These are phyloP conservation scores for Dichotomocladium elegans DNA, from an alignment of 371 early-diverging fungal genomes.

Conservation along the genomic window DNA sequence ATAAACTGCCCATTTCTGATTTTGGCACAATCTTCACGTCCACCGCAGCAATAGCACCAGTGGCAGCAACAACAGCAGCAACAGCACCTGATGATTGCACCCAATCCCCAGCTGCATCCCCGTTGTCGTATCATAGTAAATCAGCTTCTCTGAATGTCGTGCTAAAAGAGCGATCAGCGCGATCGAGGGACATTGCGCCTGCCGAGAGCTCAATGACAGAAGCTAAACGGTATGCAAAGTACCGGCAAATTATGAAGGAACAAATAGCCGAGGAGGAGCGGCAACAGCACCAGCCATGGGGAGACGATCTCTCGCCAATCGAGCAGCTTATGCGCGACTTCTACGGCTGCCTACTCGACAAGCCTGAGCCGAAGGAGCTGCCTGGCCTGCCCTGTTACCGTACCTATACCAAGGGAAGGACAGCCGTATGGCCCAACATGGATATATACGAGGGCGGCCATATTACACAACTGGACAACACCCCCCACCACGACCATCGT, in stretches of 20 bases:
- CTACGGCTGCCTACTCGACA: background rate
- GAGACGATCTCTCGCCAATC: background rate
- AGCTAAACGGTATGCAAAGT: constrained; percentile 3
- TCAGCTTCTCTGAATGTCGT: too few relatives aligned
- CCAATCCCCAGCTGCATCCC: too few relatives aligned
- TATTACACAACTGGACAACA: constrained; percentile 1
- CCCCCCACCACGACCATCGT: background rate
- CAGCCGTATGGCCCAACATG: constrained; percentile 7
- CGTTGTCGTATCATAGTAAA: too few relatives aligned
- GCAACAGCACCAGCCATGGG: background rate
- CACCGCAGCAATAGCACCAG: too few relatives aligned
- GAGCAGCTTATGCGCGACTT: background rate
- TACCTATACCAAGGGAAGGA: background rate
- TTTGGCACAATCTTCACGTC: too few relatives aligned
- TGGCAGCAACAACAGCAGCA: too few relatives aligned
- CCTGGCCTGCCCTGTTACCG: background rate
- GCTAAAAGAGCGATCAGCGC: too few relatives aligned
- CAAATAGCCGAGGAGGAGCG: background rate
- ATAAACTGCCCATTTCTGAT: too few relatives aligned
- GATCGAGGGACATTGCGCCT: too few relatives aligned
- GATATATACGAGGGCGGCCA: constrained; percentile 7
- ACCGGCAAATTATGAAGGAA: background rate
- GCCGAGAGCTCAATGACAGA: constrained; percentile 2
- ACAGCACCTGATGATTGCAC: too few relatives aligned
- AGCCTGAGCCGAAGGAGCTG: background rate